Base-by-base conservation (phyloP, 805 yeast genomes). In the Candida koratica region DNA sequence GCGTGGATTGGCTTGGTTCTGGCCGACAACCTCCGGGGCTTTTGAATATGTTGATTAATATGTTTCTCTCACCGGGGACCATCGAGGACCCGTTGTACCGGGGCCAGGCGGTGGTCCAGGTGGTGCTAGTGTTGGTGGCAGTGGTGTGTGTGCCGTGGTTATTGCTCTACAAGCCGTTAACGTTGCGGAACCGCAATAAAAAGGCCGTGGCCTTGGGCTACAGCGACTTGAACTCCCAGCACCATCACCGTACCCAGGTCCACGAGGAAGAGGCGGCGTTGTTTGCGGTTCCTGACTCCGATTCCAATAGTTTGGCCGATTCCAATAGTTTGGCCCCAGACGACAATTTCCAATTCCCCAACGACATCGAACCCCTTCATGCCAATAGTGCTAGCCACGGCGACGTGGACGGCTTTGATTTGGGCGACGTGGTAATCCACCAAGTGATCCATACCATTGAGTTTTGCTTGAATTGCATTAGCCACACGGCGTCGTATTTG, bases 401-500 rank as follows among this genome's bases (percentile, higher is more conserved):
- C 28, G 60, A 56, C 3, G 62, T 54, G 9, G 58, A 48, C 12
- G 62, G 58, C 34, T 64, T 61, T 46, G 58, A 61, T 37, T 53
- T 81, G 54, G 83, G 86, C 35, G 89, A 82, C 51, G 66, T 82
- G 14, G 76, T 82, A 67, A 81, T 82, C 43, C 86, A 82, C 52
- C 89, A 82, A 56, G 88, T 82, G 20, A 82, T 82, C 46, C 87
- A 82, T 54, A 82, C 89, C 3, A 82, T 82, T 56, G 89, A 82
- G 54, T 82, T 82, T 56, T 82, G 89, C 53, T 69, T 82, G 49
- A 82, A 82, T 55, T 79, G 87, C 65, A 87, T 82, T 22, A 78
- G 85, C 4, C 89, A 82, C 49, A 82, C 89, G 0, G 89, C 89
- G 2, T 82, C 88, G 1, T 82, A 82, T 51, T 66, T 82, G 48